Conservation (phyloP, 352 stramenopile genomes). For the Phytophthora pseudosyringae region DNA sequence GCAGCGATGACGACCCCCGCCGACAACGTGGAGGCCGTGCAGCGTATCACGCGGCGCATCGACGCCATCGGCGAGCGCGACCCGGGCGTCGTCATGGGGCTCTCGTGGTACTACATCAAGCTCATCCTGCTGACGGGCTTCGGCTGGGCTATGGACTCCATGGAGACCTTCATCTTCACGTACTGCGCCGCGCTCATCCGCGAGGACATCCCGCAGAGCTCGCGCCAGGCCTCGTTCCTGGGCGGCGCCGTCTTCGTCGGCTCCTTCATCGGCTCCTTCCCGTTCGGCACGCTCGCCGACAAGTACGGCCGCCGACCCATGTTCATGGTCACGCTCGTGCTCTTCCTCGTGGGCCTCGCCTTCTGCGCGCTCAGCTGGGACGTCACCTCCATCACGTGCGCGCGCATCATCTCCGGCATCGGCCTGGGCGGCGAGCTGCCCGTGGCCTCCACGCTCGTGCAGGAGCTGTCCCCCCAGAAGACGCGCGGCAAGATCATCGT, state of each 20-base stretch:
- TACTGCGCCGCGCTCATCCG: conserved; percentile 53
- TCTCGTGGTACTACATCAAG: conserved; percentile 76
- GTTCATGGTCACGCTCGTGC: conserved; percentile 72
- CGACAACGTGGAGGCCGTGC: conserved; percentile 57
- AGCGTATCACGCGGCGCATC: conserved; percentile 71
- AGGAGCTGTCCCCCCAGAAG: conserved; percentile 64
- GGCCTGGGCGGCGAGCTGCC: conserved; percentile 69
- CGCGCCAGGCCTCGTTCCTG: conserved; percentile 49
- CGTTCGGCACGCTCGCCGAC: conserved; percentile 65
- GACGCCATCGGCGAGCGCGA: conserved; percentile 66
- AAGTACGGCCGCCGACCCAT: conserved; percentile 69
- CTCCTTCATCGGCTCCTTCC: conserved; percentile 67
- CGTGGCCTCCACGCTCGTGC: conserved; percentile 62
- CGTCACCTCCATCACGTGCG: conserved; percentile 58
- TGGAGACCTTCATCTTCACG: conserved; percentile 78
- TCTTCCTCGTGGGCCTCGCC: conserved; percentile 59
- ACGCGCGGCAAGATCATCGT: conserved; percentile 71
- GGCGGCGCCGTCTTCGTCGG: conserved; percentile 64
- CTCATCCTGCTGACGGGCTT: conserved; percentile 71
- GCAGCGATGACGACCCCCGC: conserved; percentile 8
- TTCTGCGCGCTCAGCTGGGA: conserved; percentile 59
- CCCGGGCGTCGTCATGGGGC: conserved; percentile 50
- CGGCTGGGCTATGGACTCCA: conserved; percentile 79
- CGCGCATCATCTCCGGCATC: conserved; percentile 70
- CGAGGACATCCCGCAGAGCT: conserved; percentile 51